phyloP scores from a whole-genome alignment of 495 filamentous ascomycete species.

The Cetradonia linearis region DNA sequence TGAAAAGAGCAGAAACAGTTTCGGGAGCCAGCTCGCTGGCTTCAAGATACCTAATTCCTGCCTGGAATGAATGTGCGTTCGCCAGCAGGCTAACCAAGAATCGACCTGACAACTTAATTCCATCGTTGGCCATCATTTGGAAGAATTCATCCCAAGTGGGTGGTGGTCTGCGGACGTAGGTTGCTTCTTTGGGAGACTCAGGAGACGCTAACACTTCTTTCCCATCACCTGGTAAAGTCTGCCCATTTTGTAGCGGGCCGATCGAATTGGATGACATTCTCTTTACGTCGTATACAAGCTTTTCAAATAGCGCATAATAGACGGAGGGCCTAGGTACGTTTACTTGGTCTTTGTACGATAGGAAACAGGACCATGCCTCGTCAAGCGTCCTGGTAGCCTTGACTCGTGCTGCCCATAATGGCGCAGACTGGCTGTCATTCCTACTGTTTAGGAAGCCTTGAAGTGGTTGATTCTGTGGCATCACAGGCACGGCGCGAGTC shows the following conservation, averaged over 20 bases:
- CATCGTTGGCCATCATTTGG: conserved; percentile 41
- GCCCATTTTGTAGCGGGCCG: not conserved
- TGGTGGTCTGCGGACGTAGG: conserved; percentile 46
- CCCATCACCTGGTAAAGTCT: conserved; percentile 48
- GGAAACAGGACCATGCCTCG: conserved; percentile 64
- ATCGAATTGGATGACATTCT: conserved; percentile 14
- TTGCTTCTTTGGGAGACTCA: conserved; percentile 44
- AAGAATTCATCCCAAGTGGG: conserved; percentile 47
- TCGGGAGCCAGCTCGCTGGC: conserved; percentile 30
- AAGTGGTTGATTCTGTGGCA: conserved; percentile 8
- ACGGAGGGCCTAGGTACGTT: conserved; percentile 24
- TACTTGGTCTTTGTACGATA: conserved; percentile 37
- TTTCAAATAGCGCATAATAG: conserved; percentile 53
- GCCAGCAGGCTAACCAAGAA: conserved; percentile 42
- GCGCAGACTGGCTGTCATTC: not conserved
- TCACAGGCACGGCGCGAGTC: conserved; percentile 37
- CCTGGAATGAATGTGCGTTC: conserved; percentile 31
- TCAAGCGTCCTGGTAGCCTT: conserved; percentile 55
- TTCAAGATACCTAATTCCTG: conserved; percentile 36
- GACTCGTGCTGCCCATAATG: conserved; percentile 32
- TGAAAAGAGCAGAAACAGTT: conserved; percentile 31
- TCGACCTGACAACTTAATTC: conserved; percentile 33
- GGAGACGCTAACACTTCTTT: conserved; percentile 48
- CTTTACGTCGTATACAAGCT: conserved; percentile 40
- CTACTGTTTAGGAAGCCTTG: conserved; percentile 5